These are phyloP conservation scores for Buxus sempervirens DNA, from an alignment of 164 flowering plant species.

Conservation along the genomic window DNA sequence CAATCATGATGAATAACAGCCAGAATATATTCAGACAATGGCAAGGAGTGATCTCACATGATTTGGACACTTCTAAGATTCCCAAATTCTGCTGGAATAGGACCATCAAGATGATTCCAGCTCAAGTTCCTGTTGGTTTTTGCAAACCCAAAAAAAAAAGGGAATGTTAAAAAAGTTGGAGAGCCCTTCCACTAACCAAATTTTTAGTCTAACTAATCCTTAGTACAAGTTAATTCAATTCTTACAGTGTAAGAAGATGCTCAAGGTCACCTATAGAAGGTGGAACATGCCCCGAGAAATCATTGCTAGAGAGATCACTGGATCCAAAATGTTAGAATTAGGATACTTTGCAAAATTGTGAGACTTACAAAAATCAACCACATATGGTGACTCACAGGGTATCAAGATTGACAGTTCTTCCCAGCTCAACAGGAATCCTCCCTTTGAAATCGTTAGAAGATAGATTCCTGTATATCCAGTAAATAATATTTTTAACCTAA, in stretches of 20 bases:
- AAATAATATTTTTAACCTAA: not conserved
- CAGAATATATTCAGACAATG: no score
- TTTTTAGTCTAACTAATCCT: not conserved
- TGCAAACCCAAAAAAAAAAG: no score
- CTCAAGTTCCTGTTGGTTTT: conserved; percentile 54
- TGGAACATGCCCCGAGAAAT: conserved; percentile 68
- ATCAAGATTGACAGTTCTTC: conserved; percentile 81
- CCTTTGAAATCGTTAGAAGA: conserved; percentile 78
- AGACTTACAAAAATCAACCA: not conserved
- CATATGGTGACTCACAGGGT: conserved; percentile 51
- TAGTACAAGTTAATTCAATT: not conserved
- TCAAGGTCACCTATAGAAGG: conserved; percentile 81
- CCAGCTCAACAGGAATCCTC: conserved; percentile 62
- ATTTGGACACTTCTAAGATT: conserved; percentile 71
- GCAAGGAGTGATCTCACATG: conserved; percentile 42
- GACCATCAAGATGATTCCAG: conserved; percentile 53
- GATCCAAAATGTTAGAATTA: not conserved
- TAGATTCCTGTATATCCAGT: conserved; percentile 49
- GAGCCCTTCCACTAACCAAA: not conserved
- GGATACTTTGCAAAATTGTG: not conserved
- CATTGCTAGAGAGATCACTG: conserved; percentile 85
- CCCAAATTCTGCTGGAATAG: conserved; percentile 71
- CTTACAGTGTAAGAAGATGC: conserved; percentile 82
- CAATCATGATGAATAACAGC: no score
- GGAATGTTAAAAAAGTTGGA: no score